Conservation (phyloP, 2,329 filamentous ascomycete species). For the Parascedosporium putredinis region DNA sequence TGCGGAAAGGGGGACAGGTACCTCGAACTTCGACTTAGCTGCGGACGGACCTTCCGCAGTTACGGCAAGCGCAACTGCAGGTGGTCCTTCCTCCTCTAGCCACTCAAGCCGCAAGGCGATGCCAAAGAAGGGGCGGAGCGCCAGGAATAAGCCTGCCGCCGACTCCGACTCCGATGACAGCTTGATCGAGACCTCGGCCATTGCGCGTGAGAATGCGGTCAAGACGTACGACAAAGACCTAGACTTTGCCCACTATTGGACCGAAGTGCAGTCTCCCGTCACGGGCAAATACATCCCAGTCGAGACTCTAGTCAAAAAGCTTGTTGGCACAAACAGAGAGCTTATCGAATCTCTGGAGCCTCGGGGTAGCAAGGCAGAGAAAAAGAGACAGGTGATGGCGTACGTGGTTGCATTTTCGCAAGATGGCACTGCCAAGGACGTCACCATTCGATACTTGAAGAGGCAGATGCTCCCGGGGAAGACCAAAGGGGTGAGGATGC, state of each 20-base stretch:
- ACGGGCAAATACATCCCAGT: slow-evolving; percentile 72
- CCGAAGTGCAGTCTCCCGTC: slow-evolving; percentile 73
- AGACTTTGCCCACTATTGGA: slow-evolving; percentile 84
- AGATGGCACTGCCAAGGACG: slow-evolving; percentile 87
- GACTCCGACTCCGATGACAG: slow-evolving; percentile 47
- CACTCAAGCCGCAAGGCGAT: background rate
- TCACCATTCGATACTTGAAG: slow-evolving; percentile 84
- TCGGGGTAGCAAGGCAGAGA: slow-evolving; percentile 72
- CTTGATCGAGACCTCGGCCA: slow-evolving; percentile 35
- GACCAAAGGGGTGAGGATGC: slow-evolving; percentile 75
- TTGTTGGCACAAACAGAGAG: slow-evolving; percentile 63
- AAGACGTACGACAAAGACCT: slow-evolving; percentile 61
- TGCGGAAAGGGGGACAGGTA: slow-evolving; percentile 27
- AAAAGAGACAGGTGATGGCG: slow-evolving; percentile 77
- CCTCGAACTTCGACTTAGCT: slow-evolving; percentile 7
- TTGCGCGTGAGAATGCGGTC: slow-evolving; percentile 15
- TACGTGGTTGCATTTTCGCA: slow-evolving; percentile 76
- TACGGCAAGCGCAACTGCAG: background rate
- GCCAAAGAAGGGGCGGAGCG: background rate
- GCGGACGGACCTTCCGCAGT: background rate
- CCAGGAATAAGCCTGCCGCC: slow-evolving; percentile 16
- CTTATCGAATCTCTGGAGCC: slow-evolving; percentile 69
- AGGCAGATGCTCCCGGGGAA: slow-evolving; percentile 74
- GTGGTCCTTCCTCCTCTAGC: background rate
- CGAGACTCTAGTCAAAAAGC: slow-evolving; percentile 59